phyloP scores from a whole-genome alignment of 768 basidiomycete species.

The Boletus subcaerulescens region DNA sequence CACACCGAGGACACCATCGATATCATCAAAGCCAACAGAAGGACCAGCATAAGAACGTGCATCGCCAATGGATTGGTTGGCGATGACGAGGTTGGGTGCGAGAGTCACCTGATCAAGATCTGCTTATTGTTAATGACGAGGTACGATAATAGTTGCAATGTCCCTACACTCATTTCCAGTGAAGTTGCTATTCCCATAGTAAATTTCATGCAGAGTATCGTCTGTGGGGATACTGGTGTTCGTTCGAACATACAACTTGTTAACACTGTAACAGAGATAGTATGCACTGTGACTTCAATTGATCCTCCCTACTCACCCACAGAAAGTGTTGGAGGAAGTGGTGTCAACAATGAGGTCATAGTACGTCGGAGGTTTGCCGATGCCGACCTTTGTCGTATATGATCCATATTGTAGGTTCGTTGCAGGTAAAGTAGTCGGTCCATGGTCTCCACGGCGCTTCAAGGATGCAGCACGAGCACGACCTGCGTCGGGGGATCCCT shows the following conservation, averaged over 20 bases:
- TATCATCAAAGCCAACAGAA: accelerated
- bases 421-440: neutral
- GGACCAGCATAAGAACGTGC: neutral
- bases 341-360: neutral
- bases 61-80: neutral
- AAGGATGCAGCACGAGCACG: neutral
- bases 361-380: neutral
- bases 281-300: neutral
- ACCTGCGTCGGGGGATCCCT: neutral
- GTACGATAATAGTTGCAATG: neutral
- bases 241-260: neutral
- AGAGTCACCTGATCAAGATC: neutral
- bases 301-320: neutral
- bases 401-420: neutral
- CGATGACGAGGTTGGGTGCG: neutral
- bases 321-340: neutral
- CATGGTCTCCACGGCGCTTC: neutral
- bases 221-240: neutral
- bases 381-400: neutral
- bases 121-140: neutral
- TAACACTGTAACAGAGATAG: neutral
- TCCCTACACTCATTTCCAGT: neutral
- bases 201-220: neutral
- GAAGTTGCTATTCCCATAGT: neutral
- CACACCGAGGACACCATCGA: neutral